Evolutionary conservation across 345 rosid species (phyloP), one percentile per base, ranked within the genome.

Genomic region (Pelargonium nanum): DNA sequence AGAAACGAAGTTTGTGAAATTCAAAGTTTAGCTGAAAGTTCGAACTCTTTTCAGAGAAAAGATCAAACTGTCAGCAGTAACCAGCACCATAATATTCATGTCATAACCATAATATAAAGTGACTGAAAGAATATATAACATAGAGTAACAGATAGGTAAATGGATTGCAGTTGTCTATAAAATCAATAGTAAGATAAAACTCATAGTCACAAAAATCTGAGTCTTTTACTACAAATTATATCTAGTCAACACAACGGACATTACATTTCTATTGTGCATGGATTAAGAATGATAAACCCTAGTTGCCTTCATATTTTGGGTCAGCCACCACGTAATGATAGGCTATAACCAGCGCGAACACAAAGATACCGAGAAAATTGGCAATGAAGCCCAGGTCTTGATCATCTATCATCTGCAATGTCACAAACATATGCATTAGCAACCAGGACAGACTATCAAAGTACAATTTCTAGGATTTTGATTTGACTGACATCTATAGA

Each of bases 301-400:
- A 75, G 64, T 59, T 81, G 68, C 82, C 79, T 61, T 86, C 94
- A 58, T 74, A 86, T 63, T 86, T 88, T 17, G 96, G 91, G 64
- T 88, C 96, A 58, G 91, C 94, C 76, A 81, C 63, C 61, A 86
- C 85, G 51, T 77, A 88, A 65, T 88, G 97, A 74, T 91, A 88
- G 0, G 94, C 96, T 16, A 88, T 84, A 65, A 91, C 91, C 76
- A 84, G 71, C 0, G 68, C 75, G 69, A 88, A 88, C 45, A 86
- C 81, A 74, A 81, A 88, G 65, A 83, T 75, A 24, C 96, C 97
- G 4, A 91, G 88, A 65, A 91, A 81, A 65, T 83, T 88, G 73
- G 86, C 85, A 30, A 81, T 70, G 77, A 84, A 85, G 13, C 94
- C 89, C 68, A 85, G 74, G 65, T 74, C 85, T 65, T 77, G 85